Conservation (phyloP, 257 asterid species). For the Gynochthodes officinalis region DNA sequence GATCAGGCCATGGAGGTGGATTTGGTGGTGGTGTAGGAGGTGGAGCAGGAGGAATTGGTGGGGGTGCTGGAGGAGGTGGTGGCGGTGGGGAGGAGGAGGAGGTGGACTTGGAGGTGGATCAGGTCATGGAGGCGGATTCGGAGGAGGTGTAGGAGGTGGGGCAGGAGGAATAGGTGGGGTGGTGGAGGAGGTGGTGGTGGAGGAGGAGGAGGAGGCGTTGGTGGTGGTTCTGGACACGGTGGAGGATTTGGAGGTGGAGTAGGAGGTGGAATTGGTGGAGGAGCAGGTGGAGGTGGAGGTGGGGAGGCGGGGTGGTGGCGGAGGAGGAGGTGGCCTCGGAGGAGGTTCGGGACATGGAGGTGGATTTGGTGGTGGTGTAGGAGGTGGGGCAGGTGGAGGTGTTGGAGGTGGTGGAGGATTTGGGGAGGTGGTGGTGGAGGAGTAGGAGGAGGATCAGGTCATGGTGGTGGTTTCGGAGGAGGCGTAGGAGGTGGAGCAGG, state of each 20-base stretch:
- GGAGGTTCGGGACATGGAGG: conserved; percentile 23
- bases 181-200: too few relatives aligned
- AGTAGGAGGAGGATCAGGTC: conserved; percentile 12
- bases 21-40: conserved; percentile 33
- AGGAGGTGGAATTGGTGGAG: conserved; percentile 15
- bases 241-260: conserved; percentile 27
- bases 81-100: conserved; percentile 18
- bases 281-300: conserved; percentile 19
- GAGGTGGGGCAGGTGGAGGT: conserved; percentile 20
- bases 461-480: conserved; percentile 21
- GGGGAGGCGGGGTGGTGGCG: conserved; percentile 19
- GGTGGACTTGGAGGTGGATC: too few relatives aligned
- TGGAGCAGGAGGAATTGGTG: conserved; percentile 25
- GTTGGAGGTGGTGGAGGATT: conserved; percentile 30
- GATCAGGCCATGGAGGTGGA: conserved; percentile 31
- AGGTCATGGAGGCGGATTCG: too few relatives aligned
- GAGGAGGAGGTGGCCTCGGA: conserved; percentile 20
- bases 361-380: conserved; percentile 19
- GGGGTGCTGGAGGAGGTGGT: conserved; percentile 23
- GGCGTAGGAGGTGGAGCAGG: conserved; percentile 11
- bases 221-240: too few relatives aligned
- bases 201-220: too few relatives aligned
- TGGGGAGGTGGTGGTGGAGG: conserved; percentile 26
- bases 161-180: too few relatives aligned
- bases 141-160: too few relatives aligned